phyloP scores from a whole-genome alignment of 352 stramenopile species.

The Halophytophthora polymorphica region DNA sequence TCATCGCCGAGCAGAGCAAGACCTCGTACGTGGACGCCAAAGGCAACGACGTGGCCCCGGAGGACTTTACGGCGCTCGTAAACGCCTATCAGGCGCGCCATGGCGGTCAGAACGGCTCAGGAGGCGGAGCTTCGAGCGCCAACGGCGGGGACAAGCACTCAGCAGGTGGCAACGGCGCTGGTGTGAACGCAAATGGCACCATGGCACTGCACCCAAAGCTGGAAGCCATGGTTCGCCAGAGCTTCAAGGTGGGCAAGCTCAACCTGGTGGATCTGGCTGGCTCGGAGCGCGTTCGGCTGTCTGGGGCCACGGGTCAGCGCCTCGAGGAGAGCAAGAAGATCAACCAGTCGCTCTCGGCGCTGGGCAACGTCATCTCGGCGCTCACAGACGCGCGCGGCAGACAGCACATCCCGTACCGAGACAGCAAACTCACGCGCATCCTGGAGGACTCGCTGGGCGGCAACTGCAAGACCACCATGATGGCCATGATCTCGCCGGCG shows the following conservation, averaged over 20 bases:
- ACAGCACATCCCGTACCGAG: slow-evolving; percentile 92
- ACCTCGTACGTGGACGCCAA: slow-evolving; percentile 86
- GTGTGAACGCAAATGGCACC: slow-evolving; percentile 27
- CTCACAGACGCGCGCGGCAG: slow-evolving; percentile 83
- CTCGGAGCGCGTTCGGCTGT: slow-evolving; percentile 88
- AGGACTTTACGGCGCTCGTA: slow-evolving; percentile 85
- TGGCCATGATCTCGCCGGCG: slow-evolving; percentile 94
- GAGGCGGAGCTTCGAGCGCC: slow-evolving; percentile 2
- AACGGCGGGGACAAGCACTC: slow-evolving; percentile 11
- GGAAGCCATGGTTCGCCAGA: slow-evolving; percentile 89
- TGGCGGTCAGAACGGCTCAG: slow-evolving; percentile 10
- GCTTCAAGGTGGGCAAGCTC: slow-evolving; percentile 94
- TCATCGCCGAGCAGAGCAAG: slow-evolving; percentile 92
- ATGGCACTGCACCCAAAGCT: slow-evolving; percentile 62
- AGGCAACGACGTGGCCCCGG: slow-evolving; percentile 73
- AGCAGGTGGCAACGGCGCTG: slow-evolving; percentile 14
- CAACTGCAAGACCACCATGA: slow-evolving; percentile 96
- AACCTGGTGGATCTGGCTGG: slow-evolving; percentile 93
- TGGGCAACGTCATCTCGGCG: slow-evolving; percentile 90
- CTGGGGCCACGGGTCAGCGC: slow-evolving; percentile 80
- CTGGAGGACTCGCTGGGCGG: slow-evolving; percentile 85
- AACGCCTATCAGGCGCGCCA: slow-evolving; percentile 69
- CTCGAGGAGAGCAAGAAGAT: slow-evolving; percentile 93
- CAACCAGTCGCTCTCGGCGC: slow-evolving; percentile 88
- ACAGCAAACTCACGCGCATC: slow-evolving; percentile 93